These are phyloP conservation scores for Beauveria australis DNA, from an alignment of 2,329 filamentous ascomycete species.

Conservation along the genomic window DNA sequence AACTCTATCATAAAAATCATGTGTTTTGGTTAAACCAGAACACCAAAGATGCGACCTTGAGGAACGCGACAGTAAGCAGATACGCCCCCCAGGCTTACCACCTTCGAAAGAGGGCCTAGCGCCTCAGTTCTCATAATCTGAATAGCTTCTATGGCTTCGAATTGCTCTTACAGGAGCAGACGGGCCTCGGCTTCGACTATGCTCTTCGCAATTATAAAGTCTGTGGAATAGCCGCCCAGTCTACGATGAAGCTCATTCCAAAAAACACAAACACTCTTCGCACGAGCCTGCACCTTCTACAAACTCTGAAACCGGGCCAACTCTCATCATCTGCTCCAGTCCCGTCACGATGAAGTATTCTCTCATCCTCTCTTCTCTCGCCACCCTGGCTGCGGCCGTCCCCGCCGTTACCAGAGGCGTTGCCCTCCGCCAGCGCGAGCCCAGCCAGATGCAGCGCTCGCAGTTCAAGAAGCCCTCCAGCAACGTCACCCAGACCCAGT, in stretches of 20 bases:
- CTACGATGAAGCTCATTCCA: background rate
- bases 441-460: background rate
- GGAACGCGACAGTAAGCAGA: background rate
- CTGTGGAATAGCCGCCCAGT: background rate
- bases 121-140: background rate
- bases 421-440: background rate
- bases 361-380: background rate
- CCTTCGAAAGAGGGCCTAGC: slow-evolving; percentile 4
- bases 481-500: background rate
- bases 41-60: background rate
- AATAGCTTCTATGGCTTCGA: background rate
- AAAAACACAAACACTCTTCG: background rate
- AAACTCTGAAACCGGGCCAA: background rate
- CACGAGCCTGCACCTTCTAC: background rate
- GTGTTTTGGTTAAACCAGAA: background rate
- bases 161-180: background rate
- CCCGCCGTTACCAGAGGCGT: background rate
- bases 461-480: background rate
- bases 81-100: background rate
- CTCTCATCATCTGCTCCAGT: background rate
- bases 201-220: background rate
- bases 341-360: background rate
- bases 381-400: background rate
- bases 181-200: background rate
- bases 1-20: background rate